A percentile compares a stretch with the other conserved stretches of the same genome.
Conservation (phyloP, 306 rosid species). For the Pachyrhizus erosus region DNA sequence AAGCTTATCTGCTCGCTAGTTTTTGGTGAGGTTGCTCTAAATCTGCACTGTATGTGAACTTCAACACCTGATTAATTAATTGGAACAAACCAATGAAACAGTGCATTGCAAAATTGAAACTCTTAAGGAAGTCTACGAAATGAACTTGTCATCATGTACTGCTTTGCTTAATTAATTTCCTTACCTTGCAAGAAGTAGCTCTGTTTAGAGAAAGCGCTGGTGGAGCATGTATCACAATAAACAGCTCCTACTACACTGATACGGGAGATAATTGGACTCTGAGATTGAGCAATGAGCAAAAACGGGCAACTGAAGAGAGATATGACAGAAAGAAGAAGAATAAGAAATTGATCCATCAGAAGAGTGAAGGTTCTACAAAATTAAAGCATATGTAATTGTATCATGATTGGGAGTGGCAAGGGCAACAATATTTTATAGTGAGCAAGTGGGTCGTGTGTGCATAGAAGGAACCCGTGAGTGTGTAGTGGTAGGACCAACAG, state of each 20-base stretch:
- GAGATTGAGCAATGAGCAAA: conserved; percentile 46
- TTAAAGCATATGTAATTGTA: neutral
- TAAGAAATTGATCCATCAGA: conserved; percentile 56
- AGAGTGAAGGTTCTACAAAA: conserved; percentile 36
- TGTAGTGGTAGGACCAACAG: conserved; percentile 65
- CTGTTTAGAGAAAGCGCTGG: conserved; percentile 59
- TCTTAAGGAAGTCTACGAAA: too few species aligned
- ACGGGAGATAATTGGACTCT: conserved; percentile 38
- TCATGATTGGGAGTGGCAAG: conserved; percentile 11
- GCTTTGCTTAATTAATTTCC: neutral
- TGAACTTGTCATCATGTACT: neutral
- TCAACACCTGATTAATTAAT: conserved; percentile 60
- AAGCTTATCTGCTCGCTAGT: conserved; percentile 55
- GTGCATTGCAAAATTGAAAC: conserved; percentile 6
- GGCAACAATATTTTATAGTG: conserved; percentile 24
- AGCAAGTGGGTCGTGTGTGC: conserved; percentile 11
- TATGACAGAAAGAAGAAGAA: conserved; percentile 46
- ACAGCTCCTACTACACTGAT: conserved; percentile 72
- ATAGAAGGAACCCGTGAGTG: conserved; percentile 74
- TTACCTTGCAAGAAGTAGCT: conserved; percentile 82
- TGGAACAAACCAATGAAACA: conserved; percentile 17
- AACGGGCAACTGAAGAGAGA: conserved; percentile 41
- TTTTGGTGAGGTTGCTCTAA: conserved; percentile 60
- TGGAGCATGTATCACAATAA: conserved; percentile 78
- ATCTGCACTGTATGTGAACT: conserved; percentile 72